A percentile compares a stretch with the other conserved stretches of the same genome.
Conservation (phyloP, 306 rosid genomes). For the Trichosanthes cucumerina region DNA sequence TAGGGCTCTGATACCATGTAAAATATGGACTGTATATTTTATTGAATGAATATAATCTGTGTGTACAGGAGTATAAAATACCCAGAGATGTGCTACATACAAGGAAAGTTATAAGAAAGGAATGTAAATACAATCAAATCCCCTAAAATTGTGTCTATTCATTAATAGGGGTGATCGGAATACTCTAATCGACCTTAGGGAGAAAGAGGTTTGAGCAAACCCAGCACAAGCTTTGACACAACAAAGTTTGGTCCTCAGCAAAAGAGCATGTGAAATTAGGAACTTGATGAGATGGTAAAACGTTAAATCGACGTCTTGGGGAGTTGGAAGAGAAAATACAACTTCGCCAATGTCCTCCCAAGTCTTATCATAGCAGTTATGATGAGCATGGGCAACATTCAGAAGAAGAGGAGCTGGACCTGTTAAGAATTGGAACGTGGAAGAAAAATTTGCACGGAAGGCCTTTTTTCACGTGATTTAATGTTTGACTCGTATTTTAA, state of each 20-base stretch:
- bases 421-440: not conserved
- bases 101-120: too few relatives aligned
- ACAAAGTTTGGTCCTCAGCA: not conserved
- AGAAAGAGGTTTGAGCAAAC: not conserved
- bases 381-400: not conserved
- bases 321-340: not conserved
- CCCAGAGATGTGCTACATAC: too few relatives aligned
- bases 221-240: not conserved
- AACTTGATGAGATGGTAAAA: not conserved
- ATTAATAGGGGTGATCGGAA: too few relatives aligned
- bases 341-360: not conserved
- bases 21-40: too few relatives aligned
- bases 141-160: too few relatives aligned
- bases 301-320: not conserved
- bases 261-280: not conserved
- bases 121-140: too few relatives aligned
- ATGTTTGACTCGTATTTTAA: too few relatives aligned
- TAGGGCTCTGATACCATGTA: too few relatives aligned
- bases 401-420: not conserved
- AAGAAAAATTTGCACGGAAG: too few relatives aligned
- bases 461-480: too few relatives aligned
- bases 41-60: too few relatives aligned
- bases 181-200: not conserved
- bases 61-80: too few relatives aligned
- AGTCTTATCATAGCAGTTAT: not conserved